phyloP scores from a whole-genome alignment of 331 rosid genomes.

The Acacia concinna region DNA sequence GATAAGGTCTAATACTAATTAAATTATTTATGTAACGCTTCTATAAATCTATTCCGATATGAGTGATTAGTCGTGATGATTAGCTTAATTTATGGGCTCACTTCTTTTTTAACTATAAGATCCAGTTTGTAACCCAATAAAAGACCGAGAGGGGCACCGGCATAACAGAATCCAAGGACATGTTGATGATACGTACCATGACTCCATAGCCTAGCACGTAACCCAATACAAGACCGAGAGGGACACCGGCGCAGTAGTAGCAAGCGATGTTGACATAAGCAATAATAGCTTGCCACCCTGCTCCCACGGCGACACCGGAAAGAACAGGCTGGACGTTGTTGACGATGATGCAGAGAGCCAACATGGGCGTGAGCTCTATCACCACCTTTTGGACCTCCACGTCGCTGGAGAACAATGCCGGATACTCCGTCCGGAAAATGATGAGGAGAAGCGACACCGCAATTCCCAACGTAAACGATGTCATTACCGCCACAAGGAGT shows the following conservation, averaged over 20 bases:
- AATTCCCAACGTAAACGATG: conserved; percentile 35
- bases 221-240: conserved; percentile 56
- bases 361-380: conserved; percentile 48
- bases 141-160: too few species aligned
- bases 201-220: conserved; percentile 48
- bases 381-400: conserved; percentile 36
- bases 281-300: conserved; percentile 65
- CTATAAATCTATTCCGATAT: too few species aligned
- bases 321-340: conserved; percentile 66
- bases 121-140: too few species aligned
- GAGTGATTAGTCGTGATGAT: too few species aligned
- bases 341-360: conserved; percentile 53
- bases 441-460: conserved; percentile 38
- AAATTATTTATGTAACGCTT: too few species aligned
- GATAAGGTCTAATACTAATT: too few species aligned
- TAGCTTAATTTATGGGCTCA: too few species aligned
- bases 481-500: conserved; percentile 50
- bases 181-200: conserved; percentile 11
- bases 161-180: too few species aligned
- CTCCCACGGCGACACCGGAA: conserved; percentile 72
- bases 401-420: conserved; percentile 42
- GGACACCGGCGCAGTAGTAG: conserved; percentile 58
- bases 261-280: conserved; percentile 58
- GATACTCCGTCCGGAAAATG: conserved; percentile 35
- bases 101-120: too few species aligned